phyloP scores from a whole-genome alignment of 192 early-diverging fungal genomes.

The Coemansia sp. region DNA sequence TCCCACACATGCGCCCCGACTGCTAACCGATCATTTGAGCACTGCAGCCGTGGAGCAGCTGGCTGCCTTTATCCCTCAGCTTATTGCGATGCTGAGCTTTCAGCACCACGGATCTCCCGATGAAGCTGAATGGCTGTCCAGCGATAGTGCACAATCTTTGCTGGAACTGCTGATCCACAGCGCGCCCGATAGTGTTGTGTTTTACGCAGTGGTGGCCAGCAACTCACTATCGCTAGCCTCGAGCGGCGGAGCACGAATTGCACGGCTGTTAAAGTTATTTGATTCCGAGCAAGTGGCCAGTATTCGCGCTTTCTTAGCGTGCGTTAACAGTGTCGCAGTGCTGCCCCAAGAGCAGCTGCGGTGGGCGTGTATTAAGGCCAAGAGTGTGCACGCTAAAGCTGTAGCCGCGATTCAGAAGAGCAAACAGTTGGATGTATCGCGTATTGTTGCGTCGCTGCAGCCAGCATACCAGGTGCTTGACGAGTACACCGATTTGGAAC shows the following conservation, averaged over 20 bases:
- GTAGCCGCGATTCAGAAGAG: conserved; percentile 7
- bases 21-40: conserved; percentile 13
- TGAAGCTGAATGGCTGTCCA: neutral
- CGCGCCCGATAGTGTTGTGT: conserved; percentile 27
- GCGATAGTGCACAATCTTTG: conserved; percentile 15
- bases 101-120: neutral
- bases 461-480: conserved; percentile 14
- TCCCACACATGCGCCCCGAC: conserved; percentile 7
- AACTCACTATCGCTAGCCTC: conserved; percentile 23
- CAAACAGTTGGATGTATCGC: neutral
- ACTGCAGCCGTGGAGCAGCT: conserved; percentile 23
- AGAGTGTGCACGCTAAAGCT: conserved; percentile 16
- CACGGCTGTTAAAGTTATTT: conserved; percentile 16
- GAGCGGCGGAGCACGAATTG: neutral
- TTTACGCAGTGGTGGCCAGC: conserved; percentile 33
- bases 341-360: conserved; percentile 36
- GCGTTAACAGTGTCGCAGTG: conserved; percentile 12
- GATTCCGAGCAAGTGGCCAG: conserved; percentile 14
- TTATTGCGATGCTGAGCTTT: conserved; percentile 34
- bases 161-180: conserved; percentile 14
- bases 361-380: conserved; percentile 27
- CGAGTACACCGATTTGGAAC: conserved; percentile 5
- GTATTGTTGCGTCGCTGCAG: conserved; percentile 10
- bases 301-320: conserved; percentile 17
- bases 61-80: conserved; percentile 37